Conservation (phyloP, 352 stramenopile genomes). For the Phytophthora tubulina region DNA sequence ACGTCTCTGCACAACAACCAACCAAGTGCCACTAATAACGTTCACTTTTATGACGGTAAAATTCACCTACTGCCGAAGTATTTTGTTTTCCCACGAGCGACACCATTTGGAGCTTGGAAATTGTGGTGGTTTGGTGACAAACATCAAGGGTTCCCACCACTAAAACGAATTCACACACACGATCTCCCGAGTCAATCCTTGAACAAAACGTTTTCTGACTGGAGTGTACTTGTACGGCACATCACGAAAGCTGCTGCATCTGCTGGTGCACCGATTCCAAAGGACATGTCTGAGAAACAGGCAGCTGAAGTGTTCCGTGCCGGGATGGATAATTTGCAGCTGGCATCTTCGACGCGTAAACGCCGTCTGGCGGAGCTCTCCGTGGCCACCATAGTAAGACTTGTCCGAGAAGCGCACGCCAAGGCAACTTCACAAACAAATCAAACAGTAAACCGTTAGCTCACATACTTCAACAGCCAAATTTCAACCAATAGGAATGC, state of each 20-base stretch:
- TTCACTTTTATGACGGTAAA: conserved; percentile 19
- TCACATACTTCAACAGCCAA: too few species aligned
- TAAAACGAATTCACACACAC: conserved; percentile 9
- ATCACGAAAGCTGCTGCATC: not conserved
- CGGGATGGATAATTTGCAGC: not conserved
- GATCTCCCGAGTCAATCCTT: conserved; percentile 8
- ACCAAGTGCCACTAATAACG: too few species aligned
- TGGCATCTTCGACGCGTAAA: not conserved
- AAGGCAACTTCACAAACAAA: not conserved
- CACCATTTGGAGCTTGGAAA: conserved; percentile 17
- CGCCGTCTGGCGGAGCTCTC: conserved; percentile 3
- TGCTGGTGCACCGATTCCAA: not conserved
- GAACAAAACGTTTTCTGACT: conserved; percentile 18
- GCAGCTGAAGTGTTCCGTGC: not conserved
- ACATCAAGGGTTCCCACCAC: conserved; percentile 9
- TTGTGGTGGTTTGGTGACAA: conserved; percentile 24
- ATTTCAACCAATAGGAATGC: too few species aligned
- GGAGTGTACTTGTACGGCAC: conserved; percentile 4
- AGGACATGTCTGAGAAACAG: not conserved
- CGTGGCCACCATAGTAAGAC: not conserved
- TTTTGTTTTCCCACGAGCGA: conserved; percentile 19
- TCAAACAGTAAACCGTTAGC: too few species aligned
- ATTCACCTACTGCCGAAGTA: conserved; percentile 19
- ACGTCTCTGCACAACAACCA: not conserved
- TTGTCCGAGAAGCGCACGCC: not conserved